Conservation (phyloP, 345 rosid species). For the Laguncularia racemosa region DNA sequence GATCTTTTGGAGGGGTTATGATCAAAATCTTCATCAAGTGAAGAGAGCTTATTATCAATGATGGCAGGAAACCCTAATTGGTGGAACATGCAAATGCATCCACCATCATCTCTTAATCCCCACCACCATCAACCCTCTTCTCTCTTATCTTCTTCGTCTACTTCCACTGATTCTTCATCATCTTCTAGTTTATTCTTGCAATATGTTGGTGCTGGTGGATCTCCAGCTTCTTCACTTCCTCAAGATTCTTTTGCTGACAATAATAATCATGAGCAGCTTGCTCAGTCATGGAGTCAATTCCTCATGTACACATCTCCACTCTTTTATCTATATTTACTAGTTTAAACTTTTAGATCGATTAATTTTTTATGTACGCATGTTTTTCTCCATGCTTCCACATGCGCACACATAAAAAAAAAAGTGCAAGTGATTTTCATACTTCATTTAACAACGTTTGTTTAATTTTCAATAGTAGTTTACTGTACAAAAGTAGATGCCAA, state of each 20-base stretch:
- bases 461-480: too few species aligned
- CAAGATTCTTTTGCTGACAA: constrained; percentile 23
- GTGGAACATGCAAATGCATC: constrained; percentile 48
- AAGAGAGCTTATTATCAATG: constrained; percentile 27
- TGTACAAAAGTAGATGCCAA: too few species aligned
- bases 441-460: too few species aligned
- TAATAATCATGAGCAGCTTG: constrained; percentile 26
- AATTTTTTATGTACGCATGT: neutral
- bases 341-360: neutral
- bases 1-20: neutral
- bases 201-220: constrained; percentile 30
- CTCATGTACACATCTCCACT: constrained; percentile 28
- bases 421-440: too few species aligned
- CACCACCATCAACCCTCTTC: constrained; percentile 4
- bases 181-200: constrained; percentile 13
- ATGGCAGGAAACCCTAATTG: constrained; percentile 73
- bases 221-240: constrained; percentile 28
- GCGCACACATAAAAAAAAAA: too few species aligned
- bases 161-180: constrained; percentile 21
- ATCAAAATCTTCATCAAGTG: constrained; percentile 2
- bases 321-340: constrained; percentile 2
- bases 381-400: neutral
- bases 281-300: constrained; percentile 57
- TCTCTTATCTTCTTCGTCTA: constrained; percentile 8
- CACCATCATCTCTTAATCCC: constrained; percentile 29